Percentiles rank a stretch among this genome's conserved stretches.
phyloP scores from a whole-genome alignment of 805 yeast genomes.

The Torulaspora quercuum region DNA sequence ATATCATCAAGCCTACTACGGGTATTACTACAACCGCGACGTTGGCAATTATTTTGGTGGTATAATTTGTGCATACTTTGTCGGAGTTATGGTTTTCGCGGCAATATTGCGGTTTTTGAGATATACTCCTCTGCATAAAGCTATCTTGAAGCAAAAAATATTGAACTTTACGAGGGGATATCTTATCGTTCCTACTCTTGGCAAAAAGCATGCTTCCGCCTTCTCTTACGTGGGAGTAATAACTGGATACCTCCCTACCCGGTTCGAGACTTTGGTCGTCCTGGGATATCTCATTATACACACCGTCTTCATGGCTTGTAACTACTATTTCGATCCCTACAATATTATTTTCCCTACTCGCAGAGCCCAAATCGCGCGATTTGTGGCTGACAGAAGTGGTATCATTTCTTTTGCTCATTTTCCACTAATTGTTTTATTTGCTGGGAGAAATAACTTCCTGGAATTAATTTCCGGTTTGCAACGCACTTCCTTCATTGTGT shows the following conservation, averaged over 20 bases:
- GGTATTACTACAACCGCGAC: conserved; percentile 21
- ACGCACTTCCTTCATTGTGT: conserved; percentile 57
- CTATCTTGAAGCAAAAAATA: conserved; percentile 9
- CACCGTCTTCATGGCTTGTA: conserved; percentile 13
- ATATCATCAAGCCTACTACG: conserved; percentile 18
- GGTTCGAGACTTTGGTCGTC: conserved; percentile 22
- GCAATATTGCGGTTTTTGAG: conserved; percentile 13
- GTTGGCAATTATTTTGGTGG: conserved; percentile 19
- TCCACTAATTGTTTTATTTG: conserved; percentile 59
- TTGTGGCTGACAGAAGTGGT: conserved; percentile 47
- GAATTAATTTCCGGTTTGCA: conserved; percentile 59
- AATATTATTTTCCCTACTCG: conserved; percentile 16
- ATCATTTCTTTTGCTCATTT: conserved; percentile 44
- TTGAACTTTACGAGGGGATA: conserved; percentile 20
- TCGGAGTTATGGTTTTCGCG: conserved; percentile 11
- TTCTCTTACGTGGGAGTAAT: conserved; percentile 13
- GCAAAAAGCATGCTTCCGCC: conserved; percentile 20
- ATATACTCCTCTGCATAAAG: conserved; percentile 11
- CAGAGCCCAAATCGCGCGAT: conserved; percentile 23
- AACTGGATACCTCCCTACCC: conserved; percentile 24
- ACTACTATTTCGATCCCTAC: conserved; percentile 20
- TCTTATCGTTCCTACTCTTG: conserved; percentile 18
- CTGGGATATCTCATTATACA: conserved; percentile 21
- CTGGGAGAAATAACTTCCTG: conserved; percentile 70
- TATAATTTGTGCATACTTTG: conserved; percentile 18